Base-by-base conservation (phyloP, 768 basidiomycete genomes). In the Collybia sordida region DNA sequence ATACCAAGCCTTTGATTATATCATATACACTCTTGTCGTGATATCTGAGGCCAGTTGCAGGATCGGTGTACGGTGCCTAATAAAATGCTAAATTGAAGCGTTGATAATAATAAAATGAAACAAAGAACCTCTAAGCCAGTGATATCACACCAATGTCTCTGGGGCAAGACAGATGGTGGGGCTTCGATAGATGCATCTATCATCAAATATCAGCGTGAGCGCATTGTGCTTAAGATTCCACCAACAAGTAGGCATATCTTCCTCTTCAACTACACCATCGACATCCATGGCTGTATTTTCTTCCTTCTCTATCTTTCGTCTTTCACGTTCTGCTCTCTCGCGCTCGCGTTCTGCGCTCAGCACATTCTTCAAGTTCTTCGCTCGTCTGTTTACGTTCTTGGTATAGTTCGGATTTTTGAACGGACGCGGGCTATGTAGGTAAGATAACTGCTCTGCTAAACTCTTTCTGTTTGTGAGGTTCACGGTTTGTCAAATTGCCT, bases 11-110 rank as follows among this genome's bases (percentile, higher is more conserved):
- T 62, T 88, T 89, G 55, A 93, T 81, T 23, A 90, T 71, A 41
- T 90, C 88, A 61, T 91, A 93, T n/a, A 93, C 81, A 53, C 83
- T 88, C 72, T 88, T 90, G 72, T 93, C 86, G 53, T 93, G 87
- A 62, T 88, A 93, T 3, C 91, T 78, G 8, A 93, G 72, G 1
- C 85, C 83, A 0, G 90, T 91, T 1, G 82, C 79, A 5, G 91
- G 90, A 56, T 93, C 88, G 0, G 88, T 92, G 56, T 93, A 93
- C 1, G 86, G 88, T 0, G 88, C 90, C 89, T 90, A 18, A 38
- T 36, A 19, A 15, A 8, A 27, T 11, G 6, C 12, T 24, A 11
- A 25, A 25, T 52, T 37, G 18, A 34, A 37, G 41, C 12, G 22
- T 23, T 3, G 11, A 31, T 3, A 3, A 11, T 14, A 5, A 14